phyloP scores from a whole-genome alignment of 306 rosid species.

The Gillenia trifoliata region DNA sequence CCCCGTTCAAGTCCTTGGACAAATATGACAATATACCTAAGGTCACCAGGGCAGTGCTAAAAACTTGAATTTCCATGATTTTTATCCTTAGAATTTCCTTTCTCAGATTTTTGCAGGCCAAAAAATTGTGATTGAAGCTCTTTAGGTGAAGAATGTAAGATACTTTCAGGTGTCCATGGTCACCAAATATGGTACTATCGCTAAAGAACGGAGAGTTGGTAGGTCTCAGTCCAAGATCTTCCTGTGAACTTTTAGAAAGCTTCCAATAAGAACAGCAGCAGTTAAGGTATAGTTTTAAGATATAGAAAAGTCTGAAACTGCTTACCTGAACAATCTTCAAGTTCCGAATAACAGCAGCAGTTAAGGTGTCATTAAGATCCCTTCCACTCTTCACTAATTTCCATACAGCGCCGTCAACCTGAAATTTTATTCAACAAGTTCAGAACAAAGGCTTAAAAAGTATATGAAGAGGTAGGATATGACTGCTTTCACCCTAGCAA shows the following conservation, averaged over 20 bases:
- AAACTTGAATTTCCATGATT: neutral
- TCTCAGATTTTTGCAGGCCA: neutral
- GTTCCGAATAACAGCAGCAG: conserved; percentile 70
- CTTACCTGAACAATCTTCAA: conserved; percentile 80
- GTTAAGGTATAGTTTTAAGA: neutral
- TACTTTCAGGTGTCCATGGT: neutral
- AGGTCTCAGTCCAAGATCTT: conserved; percentile 7
- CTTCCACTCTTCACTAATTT: conserved; percentile 66
- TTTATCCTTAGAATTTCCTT: neutral
- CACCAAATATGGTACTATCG: neutral
- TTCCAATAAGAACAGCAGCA: conserved; percentile 21
- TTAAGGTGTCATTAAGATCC: conserved; percentile 66
- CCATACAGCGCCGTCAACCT: conserved; percentile 54
- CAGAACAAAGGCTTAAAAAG: neutral
- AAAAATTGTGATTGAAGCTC: neutral
- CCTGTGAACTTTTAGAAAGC: conserved; percentile 1
- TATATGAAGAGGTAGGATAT: neutral
- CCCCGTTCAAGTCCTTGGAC: neutral
- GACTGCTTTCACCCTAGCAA: conserved; percentile 10
- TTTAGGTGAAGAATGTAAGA: neutral
- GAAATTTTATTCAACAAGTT: conserved; percentile 19
- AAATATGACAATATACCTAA: neutral
- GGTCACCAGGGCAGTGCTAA: neutral
- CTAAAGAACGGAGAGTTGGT: neutral
- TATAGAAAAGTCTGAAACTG: conserved; percentile 20